Conservation (phyloP, 192 early-diverging fungal genomes). For the Coemansia furcata region DNA sequence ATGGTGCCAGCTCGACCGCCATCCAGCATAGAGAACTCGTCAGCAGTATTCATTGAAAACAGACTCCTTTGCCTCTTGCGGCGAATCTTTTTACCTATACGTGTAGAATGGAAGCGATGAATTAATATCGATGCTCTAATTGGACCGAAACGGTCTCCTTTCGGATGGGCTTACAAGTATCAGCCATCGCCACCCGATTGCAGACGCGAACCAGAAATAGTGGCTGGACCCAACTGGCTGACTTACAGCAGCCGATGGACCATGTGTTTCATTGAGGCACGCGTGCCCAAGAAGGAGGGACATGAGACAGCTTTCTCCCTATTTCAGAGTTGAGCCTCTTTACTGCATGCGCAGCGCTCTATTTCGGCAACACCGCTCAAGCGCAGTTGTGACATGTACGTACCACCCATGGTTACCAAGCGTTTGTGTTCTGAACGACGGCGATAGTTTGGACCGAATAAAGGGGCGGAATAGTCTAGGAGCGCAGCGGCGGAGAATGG, state of each 20-base stretch:
- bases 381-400: not conserved
- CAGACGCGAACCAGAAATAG: not conserved
- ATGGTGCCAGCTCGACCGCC: constrained; percentile 21
- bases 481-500: not conserved
- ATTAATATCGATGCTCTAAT: not conserved
- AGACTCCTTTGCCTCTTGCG: constrained; percentile 48
- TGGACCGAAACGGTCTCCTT: not conserved
- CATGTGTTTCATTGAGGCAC: constrained; percentile 2
- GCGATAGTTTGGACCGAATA: not conserved
- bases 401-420: constrained; percentile 5
- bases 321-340: not conserved
- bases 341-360: constrained; percentile 3
- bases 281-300: constrained; percentile 1
- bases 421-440: not conserved
- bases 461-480: not conserved
- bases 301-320: not conserved
- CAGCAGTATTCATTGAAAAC: constrained; percentile 50
- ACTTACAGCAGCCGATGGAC: not conserved
- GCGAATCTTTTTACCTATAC: constrained; percentile 45
- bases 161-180: not conserved
- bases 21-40: constrained; percentile 45
- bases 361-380: not conserved
- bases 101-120: not conserved
- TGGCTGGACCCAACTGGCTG: not conserved
- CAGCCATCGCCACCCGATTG: not conserved